Percentiles rank a stretch among this genome's conserved stretches.
Conservation (phyloP, 805 yeast species). For the Candida orba region DNA sequence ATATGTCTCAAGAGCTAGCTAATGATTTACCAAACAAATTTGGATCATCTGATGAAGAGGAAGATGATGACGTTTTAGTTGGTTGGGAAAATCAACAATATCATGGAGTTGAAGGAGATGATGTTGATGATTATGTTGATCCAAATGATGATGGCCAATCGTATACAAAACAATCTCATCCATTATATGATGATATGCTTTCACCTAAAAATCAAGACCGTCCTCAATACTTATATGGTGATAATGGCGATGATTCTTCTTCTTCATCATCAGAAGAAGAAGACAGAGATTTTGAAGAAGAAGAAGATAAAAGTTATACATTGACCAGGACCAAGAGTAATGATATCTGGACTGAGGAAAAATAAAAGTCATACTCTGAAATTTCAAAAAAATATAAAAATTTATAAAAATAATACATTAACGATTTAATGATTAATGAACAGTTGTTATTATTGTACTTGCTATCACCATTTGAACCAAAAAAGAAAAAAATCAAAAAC, state of each 20-base stretch:
- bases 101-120: conserved; percentile 20
- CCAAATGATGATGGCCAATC: conserved; percentile 80
- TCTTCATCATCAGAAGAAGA: conserved; percentile 18
- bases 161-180: conserved; percentile 54
- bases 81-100: conserved; percentile 13
- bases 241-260: conserved; percentile 12
- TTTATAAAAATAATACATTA: neutral
- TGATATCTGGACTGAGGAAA: conserved; percentile 29
- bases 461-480: neutral
- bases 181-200: conserved; percentile 39
- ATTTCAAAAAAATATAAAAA: no score
- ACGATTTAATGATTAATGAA: conserved; percentile 7
- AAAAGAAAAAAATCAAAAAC: no score
- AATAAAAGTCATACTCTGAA: conserved; percentile 1
- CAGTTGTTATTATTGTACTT: conserved; percentile 1
- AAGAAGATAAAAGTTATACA: conserved; percentile 25
- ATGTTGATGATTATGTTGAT: conserved; percentile 51
- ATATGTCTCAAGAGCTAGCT: conserved; percentile 70
- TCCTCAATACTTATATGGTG: conserved; percentile 19
- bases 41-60: conserved; percentile 45
- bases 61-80: conserved; percentile 25
- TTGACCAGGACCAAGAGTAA: conserved; percentile 31
- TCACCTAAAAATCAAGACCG: conserved; percentile 19
- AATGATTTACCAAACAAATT: conserved; percentile 50
- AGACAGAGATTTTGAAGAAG: conserved; percentile 25